phyloP scores from a whole-genome alignment of 176 grass and related monocot genomes.

The Echinochloa phyllopogon region DNA sequence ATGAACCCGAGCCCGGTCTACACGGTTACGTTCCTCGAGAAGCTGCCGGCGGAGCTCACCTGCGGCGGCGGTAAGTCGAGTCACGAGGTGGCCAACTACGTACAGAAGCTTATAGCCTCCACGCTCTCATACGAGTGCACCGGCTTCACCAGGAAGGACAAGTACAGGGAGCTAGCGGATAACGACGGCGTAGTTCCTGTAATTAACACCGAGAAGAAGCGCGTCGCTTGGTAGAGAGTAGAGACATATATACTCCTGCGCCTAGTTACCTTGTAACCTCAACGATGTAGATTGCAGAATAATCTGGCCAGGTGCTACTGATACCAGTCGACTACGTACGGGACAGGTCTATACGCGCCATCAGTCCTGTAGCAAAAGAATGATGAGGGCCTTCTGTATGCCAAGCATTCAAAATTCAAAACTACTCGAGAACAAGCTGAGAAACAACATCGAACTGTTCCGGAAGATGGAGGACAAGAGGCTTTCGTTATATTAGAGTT shows the following conservation, averaged over 20 bases:
- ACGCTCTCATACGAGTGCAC: constrained; percentile 58
- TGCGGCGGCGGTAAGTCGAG: constrained; percentile 47
- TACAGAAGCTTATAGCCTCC: constrained; percentile 54
- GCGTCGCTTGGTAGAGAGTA: background rate
- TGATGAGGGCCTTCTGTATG: no score
- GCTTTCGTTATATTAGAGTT: no score
- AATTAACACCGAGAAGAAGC: background rate
- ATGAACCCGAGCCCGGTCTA: constrained; percentile 69
- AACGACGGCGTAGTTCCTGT: constrained; percentile 53
- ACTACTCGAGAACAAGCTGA: no score
- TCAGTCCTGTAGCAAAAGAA: no score
- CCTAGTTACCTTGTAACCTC: background rate
- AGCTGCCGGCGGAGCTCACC: constrained; percentile 41
- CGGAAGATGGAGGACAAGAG: no score
- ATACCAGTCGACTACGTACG: background rate
- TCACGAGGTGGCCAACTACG: constrained; percentile 63
- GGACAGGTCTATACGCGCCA: no score
- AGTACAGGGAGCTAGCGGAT: constrained; percentile 55
- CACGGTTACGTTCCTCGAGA: constrained; percentile 58
- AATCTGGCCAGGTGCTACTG: background rate
- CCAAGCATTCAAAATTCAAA: no score
- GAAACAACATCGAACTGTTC: no score
- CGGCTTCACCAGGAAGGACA: constrained; percentile 64
- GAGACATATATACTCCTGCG: background rate
- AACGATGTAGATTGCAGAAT: background rate